Percentiles rank a stretch among this genome's conserved stretches.
These are phyloP conservation scores for Mrakiaceae sp. DNA, from an alignment of 1,284 basidiomycete species.

Conservation along the genomic window DNA sequence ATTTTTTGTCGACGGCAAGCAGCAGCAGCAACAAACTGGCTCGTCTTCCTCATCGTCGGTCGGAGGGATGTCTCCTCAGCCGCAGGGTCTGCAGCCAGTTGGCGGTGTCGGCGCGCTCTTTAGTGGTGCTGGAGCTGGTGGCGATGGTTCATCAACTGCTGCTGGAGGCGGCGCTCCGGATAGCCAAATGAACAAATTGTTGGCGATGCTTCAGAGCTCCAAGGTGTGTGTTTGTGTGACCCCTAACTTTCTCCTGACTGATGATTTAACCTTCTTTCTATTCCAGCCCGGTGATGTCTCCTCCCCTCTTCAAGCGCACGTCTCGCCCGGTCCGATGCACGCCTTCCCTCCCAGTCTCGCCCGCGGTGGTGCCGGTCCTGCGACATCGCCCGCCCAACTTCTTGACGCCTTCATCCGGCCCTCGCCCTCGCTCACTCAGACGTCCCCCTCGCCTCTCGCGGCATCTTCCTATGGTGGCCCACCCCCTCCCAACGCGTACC, in stretches of 20 bases:
- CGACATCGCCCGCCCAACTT: neutral
- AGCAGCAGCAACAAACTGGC: neutral
- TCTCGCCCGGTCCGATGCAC: too few species aligned
- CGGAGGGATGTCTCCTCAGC: neutral
- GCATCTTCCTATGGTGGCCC: neutral
- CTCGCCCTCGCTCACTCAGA: neutral
- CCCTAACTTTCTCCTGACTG: neutral
- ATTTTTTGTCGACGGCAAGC: conserved; percentile 8
- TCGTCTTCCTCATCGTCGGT: neutral
- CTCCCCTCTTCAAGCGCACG: too few species aligned
- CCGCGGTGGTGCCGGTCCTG: neutral
- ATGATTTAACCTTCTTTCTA: neutral
- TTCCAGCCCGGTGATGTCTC: too few species aligned
- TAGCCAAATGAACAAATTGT: conserved; percentile 15
- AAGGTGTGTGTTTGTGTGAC: neutral
- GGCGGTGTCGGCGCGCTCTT: neutral
- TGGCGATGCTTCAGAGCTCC: conserved; percentile 13
- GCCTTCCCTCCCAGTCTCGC: too few species aligned
- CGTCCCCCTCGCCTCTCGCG: neutral
- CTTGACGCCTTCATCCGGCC: neutral
- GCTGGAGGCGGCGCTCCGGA: neutral
- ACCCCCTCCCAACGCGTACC: neutral
- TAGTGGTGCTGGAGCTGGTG: neutral
- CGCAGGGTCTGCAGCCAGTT: neutral
- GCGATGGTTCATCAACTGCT: neutral